These are phyloP conservation scores for Conticribra guillardii DNA, from an alignment of 108 stramenopile genomes.

Conservation along the genomic window DNA sequence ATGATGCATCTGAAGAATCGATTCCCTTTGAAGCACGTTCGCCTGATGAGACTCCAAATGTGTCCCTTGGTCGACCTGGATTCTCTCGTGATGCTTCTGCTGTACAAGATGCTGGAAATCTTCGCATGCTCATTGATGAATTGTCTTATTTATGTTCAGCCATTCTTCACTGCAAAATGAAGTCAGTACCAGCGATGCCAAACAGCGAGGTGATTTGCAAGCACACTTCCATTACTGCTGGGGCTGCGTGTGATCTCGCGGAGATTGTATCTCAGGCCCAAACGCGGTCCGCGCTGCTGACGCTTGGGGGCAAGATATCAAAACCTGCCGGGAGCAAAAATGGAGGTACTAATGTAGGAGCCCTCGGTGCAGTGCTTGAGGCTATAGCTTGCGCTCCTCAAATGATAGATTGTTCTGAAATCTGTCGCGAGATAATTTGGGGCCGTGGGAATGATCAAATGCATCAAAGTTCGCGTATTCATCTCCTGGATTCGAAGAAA, in stretches of 20 bases:
- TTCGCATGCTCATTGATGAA: slow-evolving; percentile 79
- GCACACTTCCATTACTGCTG: slow-evolving; percentile 38
- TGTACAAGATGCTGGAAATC: slow-evolving; percentile 71
- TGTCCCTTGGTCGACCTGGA: slow-evolving; percentile 18
- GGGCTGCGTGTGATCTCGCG: slow-evolving; percentile 58
- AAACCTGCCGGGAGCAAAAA: neutral
- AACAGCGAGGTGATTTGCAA: slow-evolving; percentile 20
- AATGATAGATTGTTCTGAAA: neutral
- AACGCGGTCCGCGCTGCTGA: slow-evolving; percentile 36
- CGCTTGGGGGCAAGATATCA: neutral
- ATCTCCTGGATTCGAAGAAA: neutral
- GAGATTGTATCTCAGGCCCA: slow-evolving; percentile 51
- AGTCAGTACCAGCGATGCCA: neutral
- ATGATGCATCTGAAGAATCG: neutral
- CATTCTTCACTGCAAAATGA: slow-evolving; percentile 42
- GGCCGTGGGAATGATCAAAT: neutral
- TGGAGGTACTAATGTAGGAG: slow-evolving; percentile 18
- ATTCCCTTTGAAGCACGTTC: neutral
- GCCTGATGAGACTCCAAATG: slow-evolving; percentile 5
- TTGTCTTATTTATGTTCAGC: slow-evolving; percentile 69
- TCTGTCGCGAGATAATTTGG: slow-evolving; percentile 12
- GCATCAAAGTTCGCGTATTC: no score
- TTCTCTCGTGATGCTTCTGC: slow-evolving; percentile 25
- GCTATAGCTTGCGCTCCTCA: slow-evolving; percentile 41
- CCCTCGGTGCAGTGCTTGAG: slow-evolving; percentile 21